Conservation (phyloP, 305 asterid species). For the Fraxinus greggii region DNA sequence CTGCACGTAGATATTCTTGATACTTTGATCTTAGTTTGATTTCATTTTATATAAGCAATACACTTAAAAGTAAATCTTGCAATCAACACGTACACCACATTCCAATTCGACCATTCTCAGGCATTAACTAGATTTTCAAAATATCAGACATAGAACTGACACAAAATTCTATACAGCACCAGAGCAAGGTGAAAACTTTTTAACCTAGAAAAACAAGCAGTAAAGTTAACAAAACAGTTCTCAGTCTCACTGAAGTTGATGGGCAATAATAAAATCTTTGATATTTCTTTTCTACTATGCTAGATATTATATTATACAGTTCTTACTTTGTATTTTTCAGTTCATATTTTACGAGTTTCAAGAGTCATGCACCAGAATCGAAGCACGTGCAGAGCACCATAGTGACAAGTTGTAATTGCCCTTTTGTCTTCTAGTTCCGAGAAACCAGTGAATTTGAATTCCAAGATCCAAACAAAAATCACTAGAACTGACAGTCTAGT, state of each 20-base stretch:
- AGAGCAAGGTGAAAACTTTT: conserved; percentile 22
- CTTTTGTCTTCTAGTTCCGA: conserved; percentile 46
- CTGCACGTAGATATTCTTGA: not conserved
- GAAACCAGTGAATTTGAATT: conserved; percentile 34
- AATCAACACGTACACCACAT: not conserved
- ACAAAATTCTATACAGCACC: conserved; percentile 24
- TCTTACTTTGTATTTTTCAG: not conserved
- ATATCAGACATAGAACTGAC: conserved; percentile 22
- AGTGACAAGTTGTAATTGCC: conserved; percentile 37
- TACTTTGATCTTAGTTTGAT: not conserved
- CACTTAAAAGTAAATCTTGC: conserved; percentile 6
- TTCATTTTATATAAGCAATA: not conserved
- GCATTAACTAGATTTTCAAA: conserved; percentile 26
- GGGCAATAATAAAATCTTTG: conserved; percentile 32
- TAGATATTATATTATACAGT: conserved; percentile 13
- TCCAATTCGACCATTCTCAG: conserved; percentile 21
- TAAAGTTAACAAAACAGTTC: conserved; percentile 28
- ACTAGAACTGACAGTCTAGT: not conserved
- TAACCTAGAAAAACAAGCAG: conserved; percentile 16
- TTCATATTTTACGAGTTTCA: conserved; percentile 36
- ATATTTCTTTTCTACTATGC: conserved; percentile 10
- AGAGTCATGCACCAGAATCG: conserved; percentile 34
- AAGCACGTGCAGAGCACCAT: conserved; percentile 55
- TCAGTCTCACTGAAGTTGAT: conserved; percentile 38
- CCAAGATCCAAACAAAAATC: conserved; percentile 38